A percentile compares a stretch with the other conserved stretches of the same genome.
phyloP scores from a whole-genome alignment of 164 flowering plant genomes.

The Stephania cephalantha region DNA sequence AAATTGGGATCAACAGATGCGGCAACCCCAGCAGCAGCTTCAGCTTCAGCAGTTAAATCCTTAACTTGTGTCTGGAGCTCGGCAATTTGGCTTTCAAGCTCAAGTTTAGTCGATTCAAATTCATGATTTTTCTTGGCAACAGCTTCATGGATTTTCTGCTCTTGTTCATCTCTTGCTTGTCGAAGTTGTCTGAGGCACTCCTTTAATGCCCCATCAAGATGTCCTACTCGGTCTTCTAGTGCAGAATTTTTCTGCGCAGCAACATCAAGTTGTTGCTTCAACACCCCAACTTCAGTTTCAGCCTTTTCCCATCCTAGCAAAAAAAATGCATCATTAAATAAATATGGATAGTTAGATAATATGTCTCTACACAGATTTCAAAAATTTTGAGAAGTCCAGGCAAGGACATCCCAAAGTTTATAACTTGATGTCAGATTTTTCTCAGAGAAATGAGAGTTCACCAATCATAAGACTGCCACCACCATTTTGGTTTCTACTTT shows the following conservation, averaged over 20 bases:
- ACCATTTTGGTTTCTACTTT: not conserved
- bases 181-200: conserved; percentile 53
- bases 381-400: not conserved
- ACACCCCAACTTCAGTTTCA: conserved; percentile 54
- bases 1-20: conserved; percentile 27
- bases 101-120: conserved; percentile 48
- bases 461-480: not conserved
- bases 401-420: not conserved
- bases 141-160: conserved; percentile 40
- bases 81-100: conserved; percentile 50
- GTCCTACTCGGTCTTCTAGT: conserved; percentile 62
- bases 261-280: conserved; percentile 71
- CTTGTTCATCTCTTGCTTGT: conserved; percentile 53
- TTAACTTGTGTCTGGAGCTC: conserved; percentile 47
- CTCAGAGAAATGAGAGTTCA: not conserved
- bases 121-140: conserved; percentile 38
- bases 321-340: not conserved
- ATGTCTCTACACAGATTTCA: not conserved
- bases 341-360: not conserved
- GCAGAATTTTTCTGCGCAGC: conserved; percentile 42
- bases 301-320: conserved; percentile 91
- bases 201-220: conserved; percentile 56
- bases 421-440: not conserved
- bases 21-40: not conserved
- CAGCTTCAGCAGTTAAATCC: conserved; percentile 30